These are phyloP conservation scores for Leccinum obscurum DNA, from an alignment of 768 basidiomycete species.

Conservation along the genomic window DNA sequence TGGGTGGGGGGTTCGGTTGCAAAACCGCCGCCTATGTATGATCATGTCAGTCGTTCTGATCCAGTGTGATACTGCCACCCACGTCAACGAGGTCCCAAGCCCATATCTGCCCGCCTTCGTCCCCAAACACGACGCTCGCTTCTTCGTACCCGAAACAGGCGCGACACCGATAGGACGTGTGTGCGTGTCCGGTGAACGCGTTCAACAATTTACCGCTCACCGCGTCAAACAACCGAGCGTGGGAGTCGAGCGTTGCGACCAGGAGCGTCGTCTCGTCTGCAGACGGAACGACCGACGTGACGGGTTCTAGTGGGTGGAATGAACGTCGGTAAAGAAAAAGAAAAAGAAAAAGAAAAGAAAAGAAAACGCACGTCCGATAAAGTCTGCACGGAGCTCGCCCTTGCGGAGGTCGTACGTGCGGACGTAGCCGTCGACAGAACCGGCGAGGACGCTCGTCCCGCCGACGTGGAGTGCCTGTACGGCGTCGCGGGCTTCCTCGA, in stretches of 20 bases:
- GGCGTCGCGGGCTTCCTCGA: conserved; percentile 87
- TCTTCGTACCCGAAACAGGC: conserved; percentile 85
- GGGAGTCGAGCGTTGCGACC: conserved; percentile 81
- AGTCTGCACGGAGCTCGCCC: conserved; percentile 88
- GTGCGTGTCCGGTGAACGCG: conserved; percentile 76
- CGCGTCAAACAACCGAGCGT: conserved; percentile 83
- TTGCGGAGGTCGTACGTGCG: conserved; percentile 94
- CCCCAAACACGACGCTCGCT: conserved; percentile 79
- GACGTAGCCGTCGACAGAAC: conserved; percentile 89
- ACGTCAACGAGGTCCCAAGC: conserved; percentile 94
- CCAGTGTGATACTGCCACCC: conserved; percentile 26
- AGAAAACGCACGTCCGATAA: conserved; percentile 76
- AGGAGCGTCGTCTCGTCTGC: conserved; percentile 80
- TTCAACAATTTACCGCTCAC: conserved; percentile 82
- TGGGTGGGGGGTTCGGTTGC: conserved; percentile 71
- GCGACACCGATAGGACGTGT: conserved; percentile 74
- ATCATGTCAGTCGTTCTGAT: conserved; percentile 12
- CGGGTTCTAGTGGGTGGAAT: conserved; percentile 60
- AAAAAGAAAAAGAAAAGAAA: neutral
- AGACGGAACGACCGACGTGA: conserved; percentile 80
- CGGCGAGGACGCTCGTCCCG: conserved; percentile 66
- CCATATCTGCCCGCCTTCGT: conserved; percentile 89
- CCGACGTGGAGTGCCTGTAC: conserved; percentile 78
- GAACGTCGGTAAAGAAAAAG: neutral
- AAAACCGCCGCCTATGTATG: conserved; percentile 63